Conservation (phyloP, 306 rosid genomes). For the Prunus dulcis region DNA sequence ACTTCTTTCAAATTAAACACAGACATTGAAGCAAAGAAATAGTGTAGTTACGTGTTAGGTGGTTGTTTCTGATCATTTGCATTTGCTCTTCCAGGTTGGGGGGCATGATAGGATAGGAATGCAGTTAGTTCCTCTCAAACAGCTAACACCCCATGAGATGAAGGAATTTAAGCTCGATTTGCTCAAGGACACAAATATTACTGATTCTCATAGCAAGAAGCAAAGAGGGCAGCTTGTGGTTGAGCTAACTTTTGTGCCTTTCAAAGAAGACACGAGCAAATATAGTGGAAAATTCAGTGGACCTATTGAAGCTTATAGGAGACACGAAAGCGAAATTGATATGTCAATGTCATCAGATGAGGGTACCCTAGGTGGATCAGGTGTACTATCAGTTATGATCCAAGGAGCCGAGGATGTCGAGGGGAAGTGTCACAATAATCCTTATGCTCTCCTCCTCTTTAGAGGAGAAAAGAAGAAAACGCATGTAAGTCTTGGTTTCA, state of each 20-base stretch:
- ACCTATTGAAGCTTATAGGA: conserved; percentile 4
- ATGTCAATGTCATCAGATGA: conserved; percentile 38
- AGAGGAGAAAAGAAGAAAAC: conserved; percentile 77
- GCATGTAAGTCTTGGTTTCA: conserved; percentile 39
- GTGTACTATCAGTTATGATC: conserved; percentile 69
- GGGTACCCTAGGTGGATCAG: conserved; percentile 57
- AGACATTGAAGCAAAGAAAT: not conserved
- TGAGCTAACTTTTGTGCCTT: conserved; percentile 76
- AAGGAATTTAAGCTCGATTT: conserved; percentile 68
- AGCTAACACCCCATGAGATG: conserved; percentile 56
- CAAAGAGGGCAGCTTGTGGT: conserved; percentile 65
- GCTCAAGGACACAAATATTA: conserved; percentile 51
- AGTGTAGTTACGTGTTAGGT: not conserved
- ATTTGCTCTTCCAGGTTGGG: conserved; percentile 59
- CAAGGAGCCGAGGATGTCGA: conserved; percentile 83
- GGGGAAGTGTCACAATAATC: conserved; percentile 79
- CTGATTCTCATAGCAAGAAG: conserved; percentile 48
- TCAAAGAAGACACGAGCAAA: conserved; percentile 65
- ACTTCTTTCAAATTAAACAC: not conserved
- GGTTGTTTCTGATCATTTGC: not conserved
- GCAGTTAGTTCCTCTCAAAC: conserved; percentile 70
- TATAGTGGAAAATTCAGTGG: conserved; percentile 20
- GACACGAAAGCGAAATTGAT: conserved; percentile 42
- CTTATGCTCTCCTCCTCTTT: conserved; percentile 60
- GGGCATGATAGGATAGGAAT: conserved; percentile 77